These are phyloP conservation scores for Daphne laureola DNA, from an alignment of 441 rosid genomes.

Conservation along the genomic window DNA sequence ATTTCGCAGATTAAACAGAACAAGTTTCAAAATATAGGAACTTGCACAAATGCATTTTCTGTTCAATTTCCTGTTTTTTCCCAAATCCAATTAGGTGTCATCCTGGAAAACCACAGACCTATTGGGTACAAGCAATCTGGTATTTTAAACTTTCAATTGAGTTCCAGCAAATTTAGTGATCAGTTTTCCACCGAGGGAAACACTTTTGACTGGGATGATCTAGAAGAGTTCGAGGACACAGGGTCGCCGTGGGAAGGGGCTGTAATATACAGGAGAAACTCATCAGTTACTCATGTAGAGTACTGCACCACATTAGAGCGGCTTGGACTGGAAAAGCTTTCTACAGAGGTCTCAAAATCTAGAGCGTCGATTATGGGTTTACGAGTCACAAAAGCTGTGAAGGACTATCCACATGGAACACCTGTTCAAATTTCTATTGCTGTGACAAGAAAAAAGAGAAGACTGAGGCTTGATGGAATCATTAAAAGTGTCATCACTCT, in stretches of 20 bases:
- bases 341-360: constrained; percentile 54
- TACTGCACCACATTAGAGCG: constrained; percentile 91
- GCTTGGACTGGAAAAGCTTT: constrained; percentile 68
- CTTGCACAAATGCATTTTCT: constrained; percentile 14
- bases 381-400: constrained; percentile 73
- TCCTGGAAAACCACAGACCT: constrained; percentile 5
- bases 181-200: constrained; percentile 30
- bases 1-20: constrained; percentile 14
- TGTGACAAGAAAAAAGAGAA: constrained; percentile 63
- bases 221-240: constrained; percentile 33
- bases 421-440: constrained; percentile 88
- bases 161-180: constrained; percentile 17
- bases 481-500: constrained; percentile 71
- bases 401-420: constrained; percentile 75
- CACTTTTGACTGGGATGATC: constrained; percentile 55
- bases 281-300: constrained; percentile 66
- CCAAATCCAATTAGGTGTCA: constrained; percentile 9
- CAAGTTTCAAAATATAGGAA: constrained; percentile 7
- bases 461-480: constrained; percentile 84
- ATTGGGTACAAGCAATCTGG: constrained; percentile 13
- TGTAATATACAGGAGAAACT: constrained; percentile 61
- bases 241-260: constrained; percentile 92
- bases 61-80: constrained; percentile 9
- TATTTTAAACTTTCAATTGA: constrained; percentile 19
- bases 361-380: constrained; percentile 82